These are phyloP conservation scores for Gaeumannomyces sp. DNA, from an alignment of 2,329 filamentous ascomycete species.

Conservation along the genomic window DNA sequence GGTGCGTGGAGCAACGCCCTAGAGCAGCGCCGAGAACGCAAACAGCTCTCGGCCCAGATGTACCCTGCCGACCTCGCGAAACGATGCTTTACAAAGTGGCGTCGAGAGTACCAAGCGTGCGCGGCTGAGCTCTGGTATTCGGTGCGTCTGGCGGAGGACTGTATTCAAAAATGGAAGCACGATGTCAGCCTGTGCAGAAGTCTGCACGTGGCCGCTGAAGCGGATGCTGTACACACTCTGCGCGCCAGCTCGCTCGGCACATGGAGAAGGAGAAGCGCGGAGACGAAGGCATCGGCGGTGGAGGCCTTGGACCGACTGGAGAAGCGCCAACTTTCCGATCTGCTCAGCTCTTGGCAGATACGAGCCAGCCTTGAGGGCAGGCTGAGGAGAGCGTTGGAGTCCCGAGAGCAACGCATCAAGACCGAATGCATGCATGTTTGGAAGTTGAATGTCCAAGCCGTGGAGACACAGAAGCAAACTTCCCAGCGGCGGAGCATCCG, in stretches of 20 bases:
- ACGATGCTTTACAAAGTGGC: neutral
- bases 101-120: constrained; percentile 1
- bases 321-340: constrained; percentile 14
- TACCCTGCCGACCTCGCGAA: neutral
- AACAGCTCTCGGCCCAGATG: neutral
- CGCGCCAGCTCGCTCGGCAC: neutral
- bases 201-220: neutral
- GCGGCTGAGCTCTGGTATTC: neutral
- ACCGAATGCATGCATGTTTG: neutral
- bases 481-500: constrained; percentile 13
- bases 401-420: constrained; percentile 1
- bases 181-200: neutral
- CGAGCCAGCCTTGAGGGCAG: constrained; percentile 16
- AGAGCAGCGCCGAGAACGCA: neutral
- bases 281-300: neutral
- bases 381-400: constrained; percentile 12
- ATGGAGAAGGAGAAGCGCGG: neutral
- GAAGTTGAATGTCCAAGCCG: constrained; percentile 12
- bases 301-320: constrained; percentile 12
- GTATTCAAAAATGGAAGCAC: neutral
- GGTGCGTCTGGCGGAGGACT: neutral
- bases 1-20: neutral
- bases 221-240: constrained; percentile 2
- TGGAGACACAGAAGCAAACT: constrained; percentile 7
- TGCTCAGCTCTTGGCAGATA: constrained; percentile 19